A percentile compares a stretch with the other conserved stretches of the same genome.
phyloP scores from a whole-genome alignment of 306 rosid species.

The Pachyrhizus erosus region DNA sequence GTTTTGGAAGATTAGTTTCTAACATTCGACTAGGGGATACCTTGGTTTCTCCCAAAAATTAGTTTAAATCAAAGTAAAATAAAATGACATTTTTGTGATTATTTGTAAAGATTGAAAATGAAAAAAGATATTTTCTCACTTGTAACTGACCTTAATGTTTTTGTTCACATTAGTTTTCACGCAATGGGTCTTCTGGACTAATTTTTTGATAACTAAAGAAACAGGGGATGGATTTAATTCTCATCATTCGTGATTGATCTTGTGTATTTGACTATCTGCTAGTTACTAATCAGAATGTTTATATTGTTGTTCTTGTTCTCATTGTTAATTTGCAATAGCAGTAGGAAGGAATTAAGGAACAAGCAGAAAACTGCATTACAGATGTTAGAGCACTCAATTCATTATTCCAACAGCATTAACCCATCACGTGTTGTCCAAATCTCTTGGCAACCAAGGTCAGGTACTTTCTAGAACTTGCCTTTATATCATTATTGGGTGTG shows the following conservation, averaged over 20 bases:
- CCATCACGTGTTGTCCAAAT: conserved; percentile 80
- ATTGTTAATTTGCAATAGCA: conserved; percentile 48
- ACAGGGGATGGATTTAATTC: neutral
- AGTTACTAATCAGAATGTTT: neutral
- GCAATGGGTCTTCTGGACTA: neutral
- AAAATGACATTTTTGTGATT: neutral
- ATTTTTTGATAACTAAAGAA: neutral
- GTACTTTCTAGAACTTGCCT: conserved; percentile 59
- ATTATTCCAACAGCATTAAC: conserved; percentile 58
- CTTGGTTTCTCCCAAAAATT: neutral
- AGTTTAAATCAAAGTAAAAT: neutral
- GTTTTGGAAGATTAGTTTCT: too few species aligned
- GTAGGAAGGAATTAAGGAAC: conserved; percentile 69
- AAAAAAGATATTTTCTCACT: neutral
- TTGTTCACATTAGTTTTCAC: neutral
- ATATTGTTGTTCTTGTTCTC: conserved; percentile 4
- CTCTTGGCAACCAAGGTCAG: conserved; percentile 98
- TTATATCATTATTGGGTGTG: neutral
- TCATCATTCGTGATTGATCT: neutral
- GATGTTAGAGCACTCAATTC: conserved; percentile 43
- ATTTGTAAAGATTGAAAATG: neutral
- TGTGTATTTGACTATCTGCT: neutral
- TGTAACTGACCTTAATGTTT: neutral
- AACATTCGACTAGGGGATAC: too few species aligned
- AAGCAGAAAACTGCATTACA: conserved; percentile 40